Conservation (phyloP, 2,329 filamentous ascomycete genomes). For the Arthrocladium fulminans region DNA sequence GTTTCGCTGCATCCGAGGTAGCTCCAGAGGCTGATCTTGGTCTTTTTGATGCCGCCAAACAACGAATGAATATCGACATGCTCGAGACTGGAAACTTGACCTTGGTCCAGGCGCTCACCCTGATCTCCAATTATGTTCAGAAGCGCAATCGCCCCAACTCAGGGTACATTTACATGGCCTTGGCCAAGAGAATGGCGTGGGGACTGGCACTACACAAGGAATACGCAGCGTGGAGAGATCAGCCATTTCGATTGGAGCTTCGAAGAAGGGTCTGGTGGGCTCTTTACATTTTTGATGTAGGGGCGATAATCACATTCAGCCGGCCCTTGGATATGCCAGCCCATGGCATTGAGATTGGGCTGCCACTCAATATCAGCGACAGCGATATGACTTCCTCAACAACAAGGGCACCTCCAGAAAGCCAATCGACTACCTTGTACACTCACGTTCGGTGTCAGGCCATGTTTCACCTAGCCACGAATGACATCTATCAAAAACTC, state of each 20-base stretch:
- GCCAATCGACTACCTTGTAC: conserved; percentile 9
- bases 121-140: conserved; percentile 42
- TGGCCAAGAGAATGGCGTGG: conserved; percentile 43
- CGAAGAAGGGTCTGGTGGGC: conserved; percentile 13
- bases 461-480: conserved; percentile 8
- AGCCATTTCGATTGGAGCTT: conserved; percentile 10
- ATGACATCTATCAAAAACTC: conserved; percentile 35
- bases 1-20: conserved; percentile 16
- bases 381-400: conserved; percentile 7
- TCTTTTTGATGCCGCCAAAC: conserved; percentile 18
- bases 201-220: conserved; percentile 44
- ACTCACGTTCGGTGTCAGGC: conserved; percentile 8
- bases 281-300: conserved; percentile 16
- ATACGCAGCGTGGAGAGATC: conserved; percentile 11
- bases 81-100: conserved; percentile 27
- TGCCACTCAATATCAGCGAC: conserved; percentile 13
- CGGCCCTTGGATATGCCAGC: conserved; percentile 12
- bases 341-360: conserved; percentile 12
- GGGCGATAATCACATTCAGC: conserved; percentile 14
- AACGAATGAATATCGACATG: conserved; percentile 24
- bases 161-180: conserved; percentile 43
- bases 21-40: conserved; percentile 12
- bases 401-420: background rate
- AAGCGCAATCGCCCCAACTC: conserved; percentile 44
- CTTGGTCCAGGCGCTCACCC: conserved; percentile 27